A percentile compares a stretch with the other conserved stretches of the same genome.
phyloP scores from a whole-genome alignment of 257 asterid species.

The Primulina eburnea region DNA sequence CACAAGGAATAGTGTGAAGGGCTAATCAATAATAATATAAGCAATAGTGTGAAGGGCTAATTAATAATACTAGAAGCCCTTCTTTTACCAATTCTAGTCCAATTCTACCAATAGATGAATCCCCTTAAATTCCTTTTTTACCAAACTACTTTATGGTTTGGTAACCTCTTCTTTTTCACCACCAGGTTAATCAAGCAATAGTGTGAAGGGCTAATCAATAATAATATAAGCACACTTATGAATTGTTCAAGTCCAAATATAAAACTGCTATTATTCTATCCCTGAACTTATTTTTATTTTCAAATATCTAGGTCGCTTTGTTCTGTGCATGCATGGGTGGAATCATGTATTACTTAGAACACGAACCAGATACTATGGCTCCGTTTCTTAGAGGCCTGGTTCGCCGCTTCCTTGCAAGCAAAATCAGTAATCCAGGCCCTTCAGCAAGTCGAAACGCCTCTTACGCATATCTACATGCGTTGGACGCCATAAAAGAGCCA shows the following conservation, averaged over 20 bases:
- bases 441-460: slow-evolving; percentile 68
- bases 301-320: slow-evolving; percentile 65
- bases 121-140: too few species aligned
- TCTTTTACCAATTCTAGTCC: too few species aligned
- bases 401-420: slow-evolving; percentile 96
- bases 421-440: slow-evolving; percentile 80
- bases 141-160: not conserved
- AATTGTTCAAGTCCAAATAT: slow-evolving; percentile 1
- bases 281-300: slow-evolving; percentile 6
- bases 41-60: too few species aligned
- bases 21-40: too few species aligned
- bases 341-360: slow-evolving; percentile 94
- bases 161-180: not conserved
- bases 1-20: not conserved
- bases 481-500: slow-evolving; percentile 76
- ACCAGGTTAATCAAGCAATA: not conserved
- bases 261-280: not conserved
- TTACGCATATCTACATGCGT: slow-evolving; percentile 66
- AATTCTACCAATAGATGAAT: too few species aligned
- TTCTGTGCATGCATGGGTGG: slow-evolving; percentile 98
- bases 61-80: too few species aligned
- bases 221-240: not conserved
- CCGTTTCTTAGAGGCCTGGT: slow-evolving; percentile 88
- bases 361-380: slow-evolving; percentile 97
- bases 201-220: slow-evolving; percentile 1